Evolutionary conservation across 768 basidiomycete genomes (phyloP), one percentile per base, ranked within the genome.

Genomic region (Leccinum imitatum): DNA sequence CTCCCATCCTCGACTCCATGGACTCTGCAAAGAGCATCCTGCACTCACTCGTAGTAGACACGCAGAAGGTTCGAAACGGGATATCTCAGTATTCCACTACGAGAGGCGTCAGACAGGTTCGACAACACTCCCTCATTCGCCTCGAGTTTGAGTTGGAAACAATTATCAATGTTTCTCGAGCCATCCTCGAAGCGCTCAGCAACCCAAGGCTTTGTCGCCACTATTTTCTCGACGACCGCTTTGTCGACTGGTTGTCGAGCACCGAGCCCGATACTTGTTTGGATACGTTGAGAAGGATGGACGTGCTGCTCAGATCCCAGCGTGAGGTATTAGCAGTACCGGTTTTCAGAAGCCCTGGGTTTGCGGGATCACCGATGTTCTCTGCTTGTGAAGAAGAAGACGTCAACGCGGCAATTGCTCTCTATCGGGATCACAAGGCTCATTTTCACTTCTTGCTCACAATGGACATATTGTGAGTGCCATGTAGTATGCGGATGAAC

Each of bases 401-500:
- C 7, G 3, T 65, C 21, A 47, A 54, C 13, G 17, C 0, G 8
- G 56, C 54, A 27, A 37, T 61, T 19, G 3, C 11, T 0, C 56
- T 58, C 35, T 65, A 65, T 14, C 19, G 44, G 23, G 15, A 30
- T 10, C 58, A 41, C 30, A 57, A 53, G 17, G 39, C 56, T 0
- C 50, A 60, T n/a, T 64, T 65, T 37, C 53, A 57, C 30, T 65
- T 57, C 30, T 51, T 65, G 53, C 50, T 64, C 8, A 55, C 35
- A 17, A 64, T 53, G 19, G 47, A 57, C 15, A 51, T 64, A n/a
- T 64, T 63, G 63, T 65, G n/a, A 44, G 55, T 47, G 14, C 39
- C 37, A 15, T 37, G 37, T 3, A 0, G 1, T 5, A 2, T 11
- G 15, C 27, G 4, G 3, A 50, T 25, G 13, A 50, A 25, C n/a